phyloP scores from a whole-genome alignment of 1,139 yeast species.

The Groenewaldozyma auringiensis region DNA sequence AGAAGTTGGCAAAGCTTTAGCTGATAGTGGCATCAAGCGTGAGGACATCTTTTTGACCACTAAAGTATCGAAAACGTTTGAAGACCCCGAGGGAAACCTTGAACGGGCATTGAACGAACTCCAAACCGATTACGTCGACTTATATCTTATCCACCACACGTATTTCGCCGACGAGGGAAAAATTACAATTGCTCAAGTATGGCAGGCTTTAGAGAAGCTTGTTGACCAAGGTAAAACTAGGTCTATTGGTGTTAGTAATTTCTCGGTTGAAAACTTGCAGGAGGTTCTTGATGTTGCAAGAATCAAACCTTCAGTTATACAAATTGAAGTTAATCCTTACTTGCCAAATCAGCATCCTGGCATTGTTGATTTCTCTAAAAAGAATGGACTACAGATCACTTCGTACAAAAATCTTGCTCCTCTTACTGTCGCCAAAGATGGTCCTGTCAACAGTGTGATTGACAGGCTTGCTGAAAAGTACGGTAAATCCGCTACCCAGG shows the following conservation, averaged over 20 bases:
- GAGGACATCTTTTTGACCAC: constrained; percentile 35
- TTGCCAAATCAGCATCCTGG: constrained; percentile 56
- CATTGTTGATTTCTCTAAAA: constrained; percentile 47
- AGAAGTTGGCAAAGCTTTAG: constrained; percentile 50
- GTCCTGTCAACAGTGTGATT: constrained; percentile 34
- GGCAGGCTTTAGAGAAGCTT: constrained; percentile 45
- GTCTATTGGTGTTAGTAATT: constrained; percentile 53
- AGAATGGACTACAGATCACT: constrained; percentile 48
- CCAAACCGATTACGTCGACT: constrained; percentile 57
- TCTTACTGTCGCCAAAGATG: constrained; percentile 34
- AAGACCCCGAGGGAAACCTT: constrained; percentile 22
- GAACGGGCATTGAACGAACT: constrained; percentile 43
- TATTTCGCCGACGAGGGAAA: constrained; percentile 36
- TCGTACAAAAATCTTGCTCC: constrained; percentile 74
- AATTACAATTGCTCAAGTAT: constrained; percentile 31
- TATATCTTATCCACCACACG: constrained; percentile 65
- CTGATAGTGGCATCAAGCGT: constrained; percentile 35
- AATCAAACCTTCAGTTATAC: constrained; percentile 55
- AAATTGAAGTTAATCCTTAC: constrained; percentile 63
- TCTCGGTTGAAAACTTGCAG: constrained; percentile 44
- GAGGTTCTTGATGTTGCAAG: constrained; percentile 38
- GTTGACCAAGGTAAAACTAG: constrained; percentile 44
- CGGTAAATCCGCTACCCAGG: constrained; percentile 49
- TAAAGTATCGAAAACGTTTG: constrained; percentile 27
- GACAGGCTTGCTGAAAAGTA: constrained; percentile 47